A percentile compares a stretch with the other conserved stretches of the same genome.
Conservation (phyloP, 2,329 filamentous ascomycete species). For the Colletotrichum sp. region DNA sequence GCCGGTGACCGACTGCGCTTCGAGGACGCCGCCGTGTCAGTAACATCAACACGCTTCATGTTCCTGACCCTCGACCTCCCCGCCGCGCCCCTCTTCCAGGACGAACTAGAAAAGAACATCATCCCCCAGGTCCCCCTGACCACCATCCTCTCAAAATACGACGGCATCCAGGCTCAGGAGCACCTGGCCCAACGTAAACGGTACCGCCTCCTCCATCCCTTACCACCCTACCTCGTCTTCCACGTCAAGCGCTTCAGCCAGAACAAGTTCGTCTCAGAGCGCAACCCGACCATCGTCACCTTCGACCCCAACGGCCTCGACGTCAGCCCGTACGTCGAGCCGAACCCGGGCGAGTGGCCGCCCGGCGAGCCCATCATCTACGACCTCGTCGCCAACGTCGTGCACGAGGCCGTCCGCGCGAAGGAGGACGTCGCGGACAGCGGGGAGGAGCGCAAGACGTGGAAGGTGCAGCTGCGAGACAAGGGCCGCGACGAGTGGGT, state of each 20-base stretch:
- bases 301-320: slow-evolving; percentile 87
- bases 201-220: slow-evolving; percentile 86
- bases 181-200: slow-evolving; percentile 87
- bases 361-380: slow-evolving; percentile 88
- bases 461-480: slow-evolving; percentile 90
- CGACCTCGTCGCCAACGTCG: slow-evolving; percentile 95
- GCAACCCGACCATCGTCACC: slow-evolving; percentile 97
- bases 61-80: slow-evolving; percentile 94
- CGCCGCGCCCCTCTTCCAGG: slow-evolving; percentile 91
- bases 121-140: slow-evolving; percentile 91
- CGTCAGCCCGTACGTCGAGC: slow-evolving; percentile 89
- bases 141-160: slow-evolving; percentile 88
- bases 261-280: slow-evolving; percentile 95
- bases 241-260: slow-evolving; percentile 97
- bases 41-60: slow-evolving; percentile 80
- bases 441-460: slow-evolving; percentile 85
- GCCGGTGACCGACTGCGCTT: slow-evolving; percentile 88
- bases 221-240: slow-evolving; percentile 90
- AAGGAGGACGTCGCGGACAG: slow-evolving; percentile 85
- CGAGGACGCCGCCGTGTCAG: slow-evolving; percentile 84
- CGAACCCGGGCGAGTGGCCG: slow-evolving; percentile 73
- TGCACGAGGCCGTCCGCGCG: slow-evolving; percentile 79
- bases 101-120: slow-evolving; percentile 92
- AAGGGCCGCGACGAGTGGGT: slow-evolving; percentile 87
- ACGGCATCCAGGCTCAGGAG: slow-evolving; percentile 86